phyloP scores from a whole-genome alignment of 2,329 filamentous ascomycete genomes.

The Nigrospora sphaerica region DNA sequence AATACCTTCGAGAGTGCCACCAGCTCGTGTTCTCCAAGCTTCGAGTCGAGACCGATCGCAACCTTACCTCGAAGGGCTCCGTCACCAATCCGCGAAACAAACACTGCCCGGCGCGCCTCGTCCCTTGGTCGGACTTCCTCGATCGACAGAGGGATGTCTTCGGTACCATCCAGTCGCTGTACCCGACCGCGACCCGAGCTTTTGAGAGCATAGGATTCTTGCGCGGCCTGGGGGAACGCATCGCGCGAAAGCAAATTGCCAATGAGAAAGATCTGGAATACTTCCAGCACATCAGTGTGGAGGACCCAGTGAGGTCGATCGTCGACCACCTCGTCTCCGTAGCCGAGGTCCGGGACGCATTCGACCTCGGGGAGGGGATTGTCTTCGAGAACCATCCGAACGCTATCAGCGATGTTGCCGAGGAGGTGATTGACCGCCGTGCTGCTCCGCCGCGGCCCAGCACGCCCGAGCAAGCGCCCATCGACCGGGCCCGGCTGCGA shows the following conservation, averaged over 20 bases:
- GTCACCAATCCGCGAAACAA: slow-evolving; percentile 22
- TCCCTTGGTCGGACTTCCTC: slow-evolving; percentile 21
- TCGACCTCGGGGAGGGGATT: slow-evolving; percentile 19
- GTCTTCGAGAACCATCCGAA: slow-evolving; percentile 23
- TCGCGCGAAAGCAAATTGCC: slow-evolving; percentile 8
- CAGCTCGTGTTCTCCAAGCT: slow-evolving; percentile 15
- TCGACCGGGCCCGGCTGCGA: slow-evolving; percentile 11
- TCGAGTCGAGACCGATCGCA: slow-evolving; percentile 13
- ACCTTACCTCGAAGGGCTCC: slow-evolving; percentile 16
- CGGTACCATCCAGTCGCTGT: slow-evolving; percentile 11
- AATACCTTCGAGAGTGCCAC: slow-evolving; percentile 24
- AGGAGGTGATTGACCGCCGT: slow-evolving; percentile 8
- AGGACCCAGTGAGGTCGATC: slow-evolving; percentile 21
- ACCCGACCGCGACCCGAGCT: slow-evolving; percentile 12
- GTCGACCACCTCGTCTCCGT: slow-evolving; percentile 18
- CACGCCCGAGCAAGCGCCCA: slow-evolving; percentile 10
- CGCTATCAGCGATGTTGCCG: slow-evolving; percentile 15
- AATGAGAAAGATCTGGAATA: slow-evolving; percentile 22
- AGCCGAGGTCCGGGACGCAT: slow-evolving; percentile 9
- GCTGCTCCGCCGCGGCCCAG: slow-evolving; percentile 2
- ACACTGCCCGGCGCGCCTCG: slow-evolving; percentile 18
- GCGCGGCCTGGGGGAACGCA: slow-evolving; percentile 11
- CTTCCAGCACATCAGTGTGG: slow-evolving; percentile 19
- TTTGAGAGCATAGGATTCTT: slow-evolving; percentile 19
- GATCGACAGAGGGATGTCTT: slow-evolving; percentile 14